Conservation (phyloP, 331 rosid genomes). For the Cydonia oblonga region DNA sequence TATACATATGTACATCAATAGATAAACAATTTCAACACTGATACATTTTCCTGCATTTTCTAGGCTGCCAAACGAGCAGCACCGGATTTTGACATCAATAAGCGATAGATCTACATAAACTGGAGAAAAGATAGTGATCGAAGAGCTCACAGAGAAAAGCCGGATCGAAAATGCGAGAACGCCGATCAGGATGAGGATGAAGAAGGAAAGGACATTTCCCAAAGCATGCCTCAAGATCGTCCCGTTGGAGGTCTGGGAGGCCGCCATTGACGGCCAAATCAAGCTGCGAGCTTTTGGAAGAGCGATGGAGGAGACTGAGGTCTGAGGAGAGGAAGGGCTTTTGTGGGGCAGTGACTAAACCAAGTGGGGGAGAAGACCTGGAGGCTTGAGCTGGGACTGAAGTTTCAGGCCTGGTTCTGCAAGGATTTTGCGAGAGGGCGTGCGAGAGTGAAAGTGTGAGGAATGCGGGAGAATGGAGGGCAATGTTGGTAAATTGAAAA, state of each 20-base stretch:
- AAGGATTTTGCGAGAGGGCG: no score
- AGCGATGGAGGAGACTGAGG: conserved; percentile 9
- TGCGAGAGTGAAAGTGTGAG: no score
- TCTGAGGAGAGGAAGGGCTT: background rate
- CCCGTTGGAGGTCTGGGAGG: conserved; percentile 44
- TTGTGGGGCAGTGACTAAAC: conserved; percentile 12
- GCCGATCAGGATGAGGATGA: conserved; percentile 88
- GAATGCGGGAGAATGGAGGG: no score
- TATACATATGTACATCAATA: background rate
- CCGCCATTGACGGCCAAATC: conserved; percentile 81
- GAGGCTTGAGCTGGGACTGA: no score
- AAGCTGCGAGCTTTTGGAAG: conserved; percentile 17
- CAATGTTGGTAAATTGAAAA: no score
- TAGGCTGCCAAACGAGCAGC: background rate
- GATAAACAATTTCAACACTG: background rate
- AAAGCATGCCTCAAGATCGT: conserved; percentile 56
- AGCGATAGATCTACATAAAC: conserved; percentile 25
- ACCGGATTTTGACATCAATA: background rate
- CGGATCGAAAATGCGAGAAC: conserved; percentile 34
- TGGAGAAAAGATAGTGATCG: conserved; percentile 14
- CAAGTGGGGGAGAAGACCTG: conserved; percentile 12
- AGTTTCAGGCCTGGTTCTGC: no score
- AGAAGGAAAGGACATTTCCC: conserved; percentile 69
- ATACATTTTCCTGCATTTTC: background rate
- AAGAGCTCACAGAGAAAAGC: conserved; percentile 76